phyloP scores from a whole-genome alignment of 176 grass and related monocot genomes.

The Oryza glaberrima region DNA sequence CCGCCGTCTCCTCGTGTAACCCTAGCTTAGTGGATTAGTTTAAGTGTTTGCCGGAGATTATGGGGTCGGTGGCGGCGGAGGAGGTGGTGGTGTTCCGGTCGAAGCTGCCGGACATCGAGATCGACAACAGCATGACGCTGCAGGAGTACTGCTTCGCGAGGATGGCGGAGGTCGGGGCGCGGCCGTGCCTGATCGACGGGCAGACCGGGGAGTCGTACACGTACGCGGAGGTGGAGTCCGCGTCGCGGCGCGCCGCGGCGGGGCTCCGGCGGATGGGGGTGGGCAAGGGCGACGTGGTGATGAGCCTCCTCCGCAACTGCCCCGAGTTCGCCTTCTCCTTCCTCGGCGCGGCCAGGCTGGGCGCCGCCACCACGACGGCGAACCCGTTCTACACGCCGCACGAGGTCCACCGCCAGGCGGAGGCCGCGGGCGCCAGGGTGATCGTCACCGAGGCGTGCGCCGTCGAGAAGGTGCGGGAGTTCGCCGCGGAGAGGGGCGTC shows the following conservation, averaged over 20 bases:
- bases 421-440: slow-evolving; percentile 51
- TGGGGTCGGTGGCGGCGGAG: slow-evolving; percentile 47
- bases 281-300: slow-evolving; percentile 64
- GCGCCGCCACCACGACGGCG: slow-evolving; percentile 74
- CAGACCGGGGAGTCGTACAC: slow-evolving; percentile 53
- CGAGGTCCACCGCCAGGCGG: slow-evolving; percentile 77
- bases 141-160: slow-evolving; percentile 78
- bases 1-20: not conserved
- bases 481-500: slow-evolving; percentile 33
- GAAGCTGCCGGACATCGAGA: slow-evolving; percentile 78
- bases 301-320: slow-evolving; percentile 83
- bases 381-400: slow-evolving; percentile 80
- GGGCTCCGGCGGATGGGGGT: slow-evolving; percentile 57
- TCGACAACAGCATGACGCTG: slow-evolving; percentile 53
- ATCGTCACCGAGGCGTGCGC: slow-evolving; percentile 84
- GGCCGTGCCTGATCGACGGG: slow-evolving; percentile 72
- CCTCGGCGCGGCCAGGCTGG: slow-evolving; percentile 58
- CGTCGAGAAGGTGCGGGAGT: slow-evolving; percentile 65
- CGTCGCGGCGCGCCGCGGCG: slow-evolving; percentile 46
- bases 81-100: slow-evolving; percentile 68
- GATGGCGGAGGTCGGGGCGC: slow-evolving; percentile 35
- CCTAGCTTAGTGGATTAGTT: not conserved
- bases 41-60: not conserved
- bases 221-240: slow-evolving; percentile 52
- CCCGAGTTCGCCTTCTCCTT: slow-evolving; percentile 81